Evolutionary conservation across 1,139 yeast species (phyloP).

Genomic region (Pichia sp.): DNA sequence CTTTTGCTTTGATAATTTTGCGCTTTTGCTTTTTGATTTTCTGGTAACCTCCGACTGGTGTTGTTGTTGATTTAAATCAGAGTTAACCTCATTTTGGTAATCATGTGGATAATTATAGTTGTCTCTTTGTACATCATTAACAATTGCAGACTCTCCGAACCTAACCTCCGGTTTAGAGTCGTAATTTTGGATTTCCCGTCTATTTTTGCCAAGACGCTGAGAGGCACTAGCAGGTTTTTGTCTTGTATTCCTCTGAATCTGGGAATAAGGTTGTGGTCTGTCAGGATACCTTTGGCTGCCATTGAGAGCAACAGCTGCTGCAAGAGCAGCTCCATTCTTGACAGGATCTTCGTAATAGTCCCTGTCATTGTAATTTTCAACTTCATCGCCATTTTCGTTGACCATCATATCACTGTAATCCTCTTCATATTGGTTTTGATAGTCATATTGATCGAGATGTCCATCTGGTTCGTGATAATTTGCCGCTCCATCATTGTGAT

Average conservation of each 20-base stretch:
- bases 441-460: slow-evolving; percentile 1
- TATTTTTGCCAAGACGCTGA: background rate
- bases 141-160: background rate
- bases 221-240: background rate
- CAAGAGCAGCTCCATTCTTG: slow-evolving; percentile 14
- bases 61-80: background rate
- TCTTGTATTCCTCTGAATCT: background rate
- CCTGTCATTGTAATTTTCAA: background rate
- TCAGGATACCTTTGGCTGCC: background rate
- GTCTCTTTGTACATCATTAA: background rate
- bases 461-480: background rate
- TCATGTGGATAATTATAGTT: background rate
- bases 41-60: background rate
- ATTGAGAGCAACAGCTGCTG: slow-evolving; percentile 10
- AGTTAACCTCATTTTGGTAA: background rate
- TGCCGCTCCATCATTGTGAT: background rate
- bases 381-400: background rate
- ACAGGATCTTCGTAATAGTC: slow-evolving; percentile 4
- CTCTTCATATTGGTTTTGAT: background rate
- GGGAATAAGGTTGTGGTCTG: background rate
- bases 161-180: slow-evolving; percentile 2
- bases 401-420: background rate
- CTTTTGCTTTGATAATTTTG: background rate
- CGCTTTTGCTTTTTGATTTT: background rate
- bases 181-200: background rate